These are phyloP conservation scores for Corymbia maculata DNA, from an alignment of 345 rosid genomes.

Conservation along the genomic window DNA sequence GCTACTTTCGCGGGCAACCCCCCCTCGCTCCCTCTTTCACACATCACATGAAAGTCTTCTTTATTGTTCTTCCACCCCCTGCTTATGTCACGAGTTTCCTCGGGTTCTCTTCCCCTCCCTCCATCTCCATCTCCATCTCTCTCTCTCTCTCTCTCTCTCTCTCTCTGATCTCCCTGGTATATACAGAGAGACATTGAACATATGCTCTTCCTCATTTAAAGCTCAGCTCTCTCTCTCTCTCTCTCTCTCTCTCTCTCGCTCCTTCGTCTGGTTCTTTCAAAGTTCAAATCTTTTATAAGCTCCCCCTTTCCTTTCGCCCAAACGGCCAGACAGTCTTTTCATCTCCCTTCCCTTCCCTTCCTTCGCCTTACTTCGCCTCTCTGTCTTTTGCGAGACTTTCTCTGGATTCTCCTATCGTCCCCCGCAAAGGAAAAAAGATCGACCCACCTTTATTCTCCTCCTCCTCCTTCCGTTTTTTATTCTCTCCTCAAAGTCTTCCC, in stretches of 20 bases:
- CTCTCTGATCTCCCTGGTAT: background rate
- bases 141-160: background rate
- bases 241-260: background rate
- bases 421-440: background rate
- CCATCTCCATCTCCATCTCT: background rate
- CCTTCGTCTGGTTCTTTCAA: background rate
- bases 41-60: background rate
- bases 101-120: slow-evolving; percentile 11
- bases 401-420: background rate
- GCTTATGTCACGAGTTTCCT: slow-evolving; percentile 24
- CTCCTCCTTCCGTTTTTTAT: background rate
- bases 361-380: background rate
- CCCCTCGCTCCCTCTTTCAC: background rate
- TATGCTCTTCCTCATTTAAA: background rate
- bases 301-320: background rate
- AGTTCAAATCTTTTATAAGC: background rate
- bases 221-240: background rate
- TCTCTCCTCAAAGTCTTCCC: background rate
- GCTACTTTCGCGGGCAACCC: slow-evolving; percentile 1
- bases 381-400: background rate
- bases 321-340: background rate
- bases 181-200: background rate
- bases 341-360: background rate
- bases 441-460: background rate
- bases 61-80: background rate